phyloP scores from a whole-genome alignment of 2,329 filamentous ascomycete species.

The Sporothrix mexicana region DNA sequence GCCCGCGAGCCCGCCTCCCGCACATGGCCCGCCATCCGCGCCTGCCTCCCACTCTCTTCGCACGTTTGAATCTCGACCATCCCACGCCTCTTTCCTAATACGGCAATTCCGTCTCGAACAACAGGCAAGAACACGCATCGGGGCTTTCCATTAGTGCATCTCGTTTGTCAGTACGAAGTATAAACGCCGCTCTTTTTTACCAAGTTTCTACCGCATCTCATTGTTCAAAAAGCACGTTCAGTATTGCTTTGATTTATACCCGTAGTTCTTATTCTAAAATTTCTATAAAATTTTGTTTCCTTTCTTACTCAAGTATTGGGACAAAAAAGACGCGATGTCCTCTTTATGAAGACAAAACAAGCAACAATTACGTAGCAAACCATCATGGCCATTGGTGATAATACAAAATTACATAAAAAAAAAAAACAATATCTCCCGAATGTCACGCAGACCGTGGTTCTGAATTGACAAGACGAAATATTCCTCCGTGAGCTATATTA shows the following conservation, averaged over 20 bases:
- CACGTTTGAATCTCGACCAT: background rate
- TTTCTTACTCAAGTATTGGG: too few relatives aligned
- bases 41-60: slow-evolving; percentile 5
- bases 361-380: too few relatives aligned
- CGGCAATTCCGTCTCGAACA: background rate
- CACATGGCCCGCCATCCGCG: background rate
- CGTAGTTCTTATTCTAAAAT: background rate
- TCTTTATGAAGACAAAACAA: too few relatives aligned
- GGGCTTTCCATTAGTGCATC: background rate
- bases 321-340: too few relatives aligned
- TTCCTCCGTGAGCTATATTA: background rate
- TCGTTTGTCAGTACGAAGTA: too few relatives aligned
- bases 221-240: background rate
- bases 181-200: background rate
- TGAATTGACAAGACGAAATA: background rate
- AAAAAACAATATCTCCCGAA: background rate
- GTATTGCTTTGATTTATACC: too few relatives aligned
- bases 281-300: background rate
- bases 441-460: background rate
- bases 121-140: background rate
- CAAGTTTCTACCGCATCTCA: background rate
- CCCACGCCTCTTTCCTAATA: slow-evolving; percentile 7
- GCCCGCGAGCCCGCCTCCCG: slow-evolving; percentile 1
- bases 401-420: too few relatives aligned
- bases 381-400: too few relatives aligned